Evolutionary conservation across 805 yeast genomes (phyloP).

Genomic region (Scheffersomyces coipomensis): DNA sequence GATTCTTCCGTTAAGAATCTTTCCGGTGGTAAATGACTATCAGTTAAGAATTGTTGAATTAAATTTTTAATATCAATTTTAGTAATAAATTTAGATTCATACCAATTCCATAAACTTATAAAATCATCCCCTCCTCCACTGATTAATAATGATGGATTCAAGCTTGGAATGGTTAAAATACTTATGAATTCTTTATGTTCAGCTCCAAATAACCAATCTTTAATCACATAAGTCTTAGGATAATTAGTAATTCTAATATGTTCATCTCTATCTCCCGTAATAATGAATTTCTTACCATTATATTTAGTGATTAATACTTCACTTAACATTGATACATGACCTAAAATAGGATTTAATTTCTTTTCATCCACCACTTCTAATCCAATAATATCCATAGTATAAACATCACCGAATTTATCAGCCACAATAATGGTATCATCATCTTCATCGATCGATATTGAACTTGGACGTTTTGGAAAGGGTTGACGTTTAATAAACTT

Average conservation of each 20-base stretch:
- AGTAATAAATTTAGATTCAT: constrained; percentile 40
- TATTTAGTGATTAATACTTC: constrained; percentile 50
- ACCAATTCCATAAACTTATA: constrained; percentile 80
- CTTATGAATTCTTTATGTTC: constrained; percentile 77
- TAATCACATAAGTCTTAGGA: constrained; percentile 76
- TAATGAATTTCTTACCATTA: constrained; percentile 49
- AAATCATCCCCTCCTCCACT: constrained; percentile 92
- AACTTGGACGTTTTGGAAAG: constrained; percentile 91
- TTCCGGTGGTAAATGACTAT: constrained; percentile 61
- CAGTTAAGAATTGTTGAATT: constrained; percentile 43
- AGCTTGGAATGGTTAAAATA: constrained; percentile 53
- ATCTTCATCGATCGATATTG: constrained; percentile 59
- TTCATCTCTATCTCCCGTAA: constrained; percentile 93
- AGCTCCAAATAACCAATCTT: constrained; percentile 78
- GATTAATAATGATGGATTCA: constrained; percentile 51
- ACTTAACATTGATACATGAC: constrained; percentile 97
- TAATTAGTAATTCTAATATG: constrained; percentile 82
- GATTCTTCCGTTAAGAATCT: constrained; percentile 57
- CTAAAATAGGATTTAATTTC: constrained; percentile 65
- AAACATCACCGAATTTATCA: constrained; percentile 97
- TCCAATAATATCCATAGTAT: constrained; percentile 48
- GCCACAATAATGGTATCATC: constrained; percentile 63
- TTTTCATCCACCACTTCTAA: constrained; percentile 41
- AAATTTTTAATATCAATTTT: constrained; percentile 48
- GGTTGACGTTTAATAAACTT: constrained; percentile 63